phyloP scores from a whole-genome alignment of 108 stramenopile genomes.

The Cyclotella cryptica region DNA sequence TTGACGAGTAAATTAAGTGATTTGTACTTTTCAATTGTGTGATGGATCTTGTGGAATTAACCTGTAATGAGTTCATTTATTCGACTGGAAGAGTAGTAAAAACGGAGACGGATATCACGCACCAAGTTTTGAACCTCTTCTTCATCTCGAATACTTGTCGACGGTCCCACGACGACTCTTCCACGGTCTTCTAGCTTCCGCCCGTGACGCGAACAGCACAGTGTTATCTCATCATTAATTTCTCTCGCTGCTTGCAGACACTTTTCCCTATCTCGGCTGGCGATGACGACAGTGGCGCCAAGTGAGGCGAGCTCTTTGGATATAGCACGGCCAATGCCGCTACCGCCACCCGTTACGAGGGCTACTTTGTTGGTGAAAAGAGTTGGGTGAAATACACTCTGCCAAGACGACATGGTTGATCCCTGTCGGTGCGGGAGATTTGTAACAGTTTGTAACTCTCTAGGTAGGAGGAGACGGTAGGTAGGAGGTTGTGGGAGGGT shows the following conservation, averaged over 20 bases:
- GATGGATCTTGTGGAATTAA: slow-evolving; percentile 37
- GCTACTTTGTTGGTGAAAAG: slow-evolving; percentile 79
- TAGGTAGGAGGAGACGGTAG: too few relatives aligned
- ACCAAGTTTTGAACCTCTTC: slow-evolving; percentile 66
- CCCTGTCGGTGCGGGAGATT: too few relatives aligned
- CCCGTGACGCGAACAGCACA: slow-evolving; percentile 14
- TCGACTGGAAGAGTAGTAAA: background rate
- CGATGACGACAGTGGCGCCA: slow-evolving; percentile 85
- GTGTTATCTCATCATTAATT: slow-evolving; percentile 55
- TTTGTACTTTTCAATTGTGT: slow-evolving; percentile 59
- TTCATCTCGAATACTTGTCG: slow-evolving; percentile 79
- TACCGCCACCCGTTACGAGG: slow-evolving; percentile 90
- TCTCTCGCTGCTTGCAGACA: slow-evolving; percentile 64
- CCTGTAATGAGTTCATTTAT: background rate
- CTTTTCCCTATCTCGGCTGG: slow-evolving; percentile 67
- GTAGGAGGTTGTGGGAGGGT: too few relatives aligned
- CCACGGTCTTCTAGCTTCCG: slow-evolving; percentile 24
- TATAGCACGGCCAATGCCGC: slow-evolving; percentile 83
- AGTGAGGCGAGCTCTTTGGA: slow-evolving; percentile 68
- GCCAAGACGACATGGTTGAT: slow-evolving; percentile 47
- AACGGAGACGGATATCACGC: slow-evolving; percentile 9
- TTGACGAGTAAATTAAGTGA: slow-evolving; percentile 82
- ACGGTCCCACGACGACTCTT: slow-evolving; percentile 67
- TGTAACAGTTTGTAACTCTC: too few relatives aligned
- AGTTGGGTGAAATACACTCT: slow-evolving; percentile 64